Evolutionary conservation across 805 yeast genomes (phyloP), one percentile per base, ranked within the genome.

Genomic region (Saccharomycopsis sp.): DNA sequence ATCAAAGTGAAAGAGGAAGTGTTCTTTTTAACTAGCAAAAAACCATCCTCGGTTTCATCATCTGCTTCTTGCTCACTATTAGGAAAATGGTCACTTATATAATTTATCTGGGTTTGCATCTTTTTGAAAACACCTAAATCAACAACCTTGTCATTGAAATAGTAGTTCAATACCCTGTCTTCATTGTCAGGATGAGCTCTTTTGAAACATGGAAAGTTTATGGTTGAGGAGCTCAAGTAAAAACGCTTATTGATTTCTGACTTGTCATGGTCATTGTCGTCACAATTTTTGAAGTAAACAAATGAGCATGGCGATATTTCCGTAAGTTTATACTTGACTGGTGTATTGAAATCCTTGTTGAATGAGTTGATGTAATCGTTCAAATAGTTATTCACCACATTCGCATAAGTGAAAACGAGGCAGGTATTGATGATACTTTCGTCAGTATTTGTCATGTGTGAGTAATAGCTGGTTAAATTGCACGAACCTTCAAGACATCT

Each of bases 191-290:
- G 25, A 13, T 27, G 19, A 5, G 22, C 10, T 22, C 36, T 43
- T 23, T 39, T 43, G 27, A 43, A 43, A 32, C 47, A 43, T 3
- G 43, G 43, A 13, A 43, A 43, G 20, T 43, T 43, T 17, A 43
- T 32, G 27, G 30, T 39, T 15, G 43, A 34, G 23, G 34, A 35
- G 20, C 32, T 22, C 15, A 43, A 32, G 9, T 16, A 23, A 43
- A 43, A 43, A 7, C 33, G 13, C n/a, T 43, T 31, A 21, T 39
- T 43, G n/a, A 17, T 20, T 5, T 23, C 15, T 4, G 20, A 18
- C 17, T 22, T 23, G 6, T 23, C 23, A 16, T n/a, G 10, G n/a
- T 12, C 25, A n/a, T 17, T 36, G 5, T 18, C 10, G 13, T 23
- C 25, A 13, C 16, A 17, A 30, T 39, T 43, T 35, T 39, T 29